These are phyloP conservation scores for Rhypophila decipiens DNA, from an alignment of 495 filamentous ascomycete genomes.

Conservation along the genomic window DNA sequence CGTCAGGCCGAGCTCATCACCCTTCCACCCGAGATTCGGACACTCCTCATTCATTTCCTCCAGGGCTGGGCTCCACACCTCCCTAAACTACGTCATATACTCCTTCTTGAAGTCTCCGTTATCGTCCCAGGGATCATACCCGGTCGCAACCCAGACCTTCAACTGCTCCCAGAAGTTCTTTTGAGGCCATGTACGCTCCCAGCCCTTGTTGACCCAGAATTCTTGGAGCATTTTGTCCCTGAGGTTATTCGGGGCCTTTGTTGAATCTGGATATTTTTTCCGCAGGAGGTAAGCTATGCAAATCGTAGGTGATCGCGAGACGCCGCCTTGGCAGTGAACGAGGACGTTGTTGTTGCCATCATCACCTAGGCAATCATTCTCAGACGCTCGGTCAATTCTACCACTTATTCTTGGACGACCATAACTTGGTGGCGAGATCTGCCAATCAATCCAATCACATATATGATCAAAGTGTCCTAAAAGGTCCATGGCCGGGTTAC, in stretches of 20 bases:
- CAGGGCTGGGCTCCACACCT: too few relatives aligned
- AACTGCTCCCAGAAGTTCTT: background rate
- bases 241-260: too few relatives aligned
- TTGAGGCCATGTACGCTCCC: background rate
- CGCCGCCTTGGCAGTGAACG: slow-evolving; percentile 5
- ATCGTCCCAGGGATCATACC: too few relatives aligned
- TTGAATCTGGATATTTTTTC: background rate
- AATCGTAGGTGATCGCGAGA: slow-evolving; percentile 3
- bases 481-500: background rate
- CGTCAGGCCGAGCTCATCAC: too few relatives aligned
- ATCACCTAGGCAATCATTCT: background rate
- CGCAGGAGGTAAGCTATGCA: slow-evolving; percentile 13
- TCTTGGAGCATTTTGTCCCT: background rate
- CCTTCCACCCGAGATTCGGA: too few relatives aligned
- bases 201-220: background rate
- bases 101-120: too few relatives aligned
- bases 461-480: background rate
- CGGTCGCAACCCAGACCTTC: too few relatives aligned
- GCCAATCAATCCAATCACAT: background rate
- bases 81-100: too few relatives aligned
- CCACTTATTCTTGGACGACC: background rate
- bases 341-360: background rate
- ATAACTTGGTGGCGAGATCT: background rate
- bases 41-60: too few relatives aligned
- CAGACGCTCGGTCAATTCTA: background rate